Percentiles rank a stretch among this genome's conserved stretches.
Evolutionary conservation across 495 filamentous ascomycete species (phyloP).

Genomic region (Clavariopsis aquatica): DNA sequence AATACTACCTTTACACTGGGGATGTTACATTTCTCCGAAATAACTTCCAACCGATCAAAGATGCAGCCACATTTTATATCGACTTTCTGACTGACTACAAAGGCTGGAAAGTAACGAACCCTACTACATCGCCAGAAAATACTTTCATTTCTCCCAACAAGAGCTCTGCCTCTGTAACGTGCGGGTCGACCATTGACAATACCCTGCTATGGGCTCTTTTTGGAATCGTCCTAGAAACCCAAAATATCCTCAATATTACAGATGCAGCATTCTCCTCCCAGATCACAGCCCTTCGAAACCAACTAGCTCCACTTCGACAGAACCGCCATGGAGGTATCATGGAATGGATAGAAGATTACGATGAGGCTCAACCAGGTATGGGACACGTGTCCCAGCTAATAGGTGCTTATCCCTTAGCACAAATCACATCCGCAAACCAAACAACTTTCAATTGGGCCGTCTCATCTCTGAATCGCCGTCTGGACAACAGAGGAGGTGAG

Average conservation of each 20-base stretch:
- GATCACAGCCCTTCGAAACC: neutral
- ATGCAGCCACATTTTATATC: conserved; percentile 26
- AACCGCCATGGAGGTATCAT: conserved; percentile 8
- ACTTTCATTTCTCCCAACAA: conserved; percentile 17
- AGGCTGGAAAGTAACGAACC: conserved; percentile 26
- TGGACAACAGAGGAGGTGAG: conserved; percentile 11
- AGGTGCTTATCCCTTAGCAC: conserved; percentile 21
- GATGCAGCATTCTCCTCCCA: conserved; percentile 4
- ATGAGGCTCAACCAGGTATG: conserved; percentile 22
- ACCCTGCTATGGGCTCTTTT: conserved; percentile 33
- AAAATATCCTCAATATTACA: conserved; percentile 4
- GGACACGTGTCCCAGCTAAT: conserved; percentile 23
- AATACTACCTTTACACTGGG: conserved; percentile 33
- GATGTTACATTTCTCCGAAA: conserved; percentile 24
- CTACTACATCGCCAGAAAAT: conserved; percentile 35
- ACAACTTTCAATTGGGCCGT: conserved; percentile 2
- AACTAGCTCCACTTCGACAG: too few species aligned
- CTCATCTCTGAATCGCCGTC: conserved; percentile 10
- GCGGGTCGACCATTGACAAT: conserved; percentile 25
- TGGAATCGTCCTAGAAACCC: conserved; percentile 19
- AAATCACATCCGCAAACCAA: conserved; percentile 15
- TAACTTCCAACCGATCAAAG: conserved; percentile 17
- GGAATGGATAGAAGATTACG: conserved; percentile 28
- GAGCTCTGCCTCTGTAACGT: conserved; percentile 2
- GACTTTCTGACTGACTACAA: conserved; percentile 31